Percentiles rank a stretch among this genome's conserved stretches.
phyloP scores from a whole-genome alignment of 345 rosid species.

The Dipteronia dyeriana region DNA sequence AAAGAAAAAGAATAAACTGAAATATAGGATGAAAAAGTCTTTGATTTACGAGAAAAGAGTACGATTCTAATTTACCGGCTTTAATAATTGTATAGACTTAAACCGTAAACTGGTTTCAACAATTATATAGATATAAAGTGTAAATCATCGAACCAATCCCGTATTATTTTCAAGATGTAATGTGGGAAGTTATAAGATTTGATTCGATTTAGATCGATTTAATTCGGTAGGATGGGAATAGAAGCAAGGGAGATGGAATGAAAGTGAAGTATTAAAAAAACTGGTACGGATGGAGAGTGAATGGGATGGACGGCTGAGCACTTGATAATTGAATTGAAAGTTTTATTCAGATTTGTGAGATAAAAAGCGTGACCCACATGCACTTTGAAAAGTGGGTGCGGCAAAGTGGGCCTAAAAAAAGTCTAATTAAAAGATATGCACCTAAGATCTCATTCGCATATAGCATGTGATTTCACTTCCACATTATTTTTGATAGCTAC shows the following conservation, averaged over 20 bases:
- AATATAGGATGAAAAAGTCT: too few relatives aligned
- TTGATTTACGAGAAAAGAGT: too few relatives aligned
- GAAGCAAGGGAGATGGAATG: neutral
- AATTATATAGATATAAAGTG: too few relatives aligned
- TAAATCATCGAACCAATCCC: too few relatives aligned
- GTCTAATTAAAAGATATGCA: neutral
- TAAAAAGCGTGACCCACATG: constrained; percentile 38
- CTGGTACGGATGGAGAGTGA: neutral
- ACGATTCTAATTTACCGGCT: too few relatives aligned
- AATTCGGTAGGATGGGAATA: neutral
- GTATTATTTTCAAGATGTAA: too few relatives aligned
- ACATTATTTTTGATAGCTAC: too few relatives aligned
- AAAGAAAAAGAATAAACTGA: too few relatives aligned
- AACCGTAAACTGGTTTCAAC: too few relatives aligned
- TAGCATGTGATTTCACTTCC: neutral
- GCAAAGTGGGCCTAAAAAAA: neutral
- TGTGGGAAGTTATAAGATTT: too few relatives aligned
- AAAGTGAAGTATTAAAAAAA: constrained; percentile 19
- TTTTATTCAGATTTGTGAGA: constrained; percentile 26
- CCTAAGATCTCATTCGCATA: constrained; percentile 6
- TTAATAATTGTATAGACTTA: too few relatives aligned
- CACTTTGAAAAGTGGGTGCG: constrained; percentile 24
- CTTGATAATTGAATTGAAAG: constrained; percentile 26
- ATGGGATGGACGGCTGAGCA: constrained; percentile 36
- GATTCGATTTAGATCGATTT: too few relatives aligned